Evolutionary conservation across 805 yeast species (phyloP), one percentile per base, ranked within the genome.

Genomic region (Wickerhamomyces xylosicus): DNA sequence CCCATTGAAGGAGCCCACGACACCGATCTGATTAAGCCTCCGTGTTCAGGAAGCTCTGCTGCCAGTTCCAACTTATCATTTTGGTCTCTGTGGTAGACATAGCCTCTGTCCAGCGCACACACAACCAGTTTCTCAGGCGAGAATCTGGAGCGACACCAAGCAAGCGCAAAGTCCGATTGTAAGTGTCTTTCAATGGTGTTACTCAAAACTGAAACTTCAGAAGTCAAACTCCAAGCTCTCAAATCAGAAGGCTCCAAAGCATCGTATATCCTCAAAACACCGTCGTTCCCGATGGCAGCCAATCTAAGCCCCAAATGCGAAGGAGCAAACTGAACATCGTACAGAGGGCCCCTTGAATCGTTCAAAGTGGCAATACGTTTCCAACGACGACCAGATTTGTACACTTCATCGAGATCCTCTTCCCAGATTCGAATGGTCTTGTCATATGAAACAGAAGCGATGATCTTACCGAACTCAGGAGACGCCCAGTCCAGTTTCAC

Each of bases 1-100:
- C 97, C 97, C 81, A 89, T 85, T 0, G 94, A 77, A 3, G 97
- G 96, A 0, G 97, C 97, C 98, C 98, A 90, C 22, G 89, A 71
- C 5, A 89, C 85, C 15, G 87, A 82, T 52, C 97, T 68, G 27
- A 90, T 85, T 32, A 90, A 67, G 2, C 95, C 95, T 39, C 74
- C 71, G 56, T 89, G 97, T 31, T 86, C 96, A 2, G 87, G 83
- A 19, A 90, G 64, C 43, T 74, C 74, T 27, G 82, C 76, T 0
- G 77, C 77, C 39, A 72, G 67, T 11, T 65, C 63, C 45, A 73
- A 67, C 50, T 72, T 78, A 25, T 74, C 31, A 21, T 61, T 57
- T 22, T 65, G 60, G 43, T 72, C 71, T 42, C 72, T 61, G 44
- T 69, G 69, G 57, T 81, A 87, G n/a, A 90, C 74, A 42, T 78